phyloP scores from a whole-genome alignment of 768 basidiomycete species.

The Cystobasidium onofrii region DNA sequence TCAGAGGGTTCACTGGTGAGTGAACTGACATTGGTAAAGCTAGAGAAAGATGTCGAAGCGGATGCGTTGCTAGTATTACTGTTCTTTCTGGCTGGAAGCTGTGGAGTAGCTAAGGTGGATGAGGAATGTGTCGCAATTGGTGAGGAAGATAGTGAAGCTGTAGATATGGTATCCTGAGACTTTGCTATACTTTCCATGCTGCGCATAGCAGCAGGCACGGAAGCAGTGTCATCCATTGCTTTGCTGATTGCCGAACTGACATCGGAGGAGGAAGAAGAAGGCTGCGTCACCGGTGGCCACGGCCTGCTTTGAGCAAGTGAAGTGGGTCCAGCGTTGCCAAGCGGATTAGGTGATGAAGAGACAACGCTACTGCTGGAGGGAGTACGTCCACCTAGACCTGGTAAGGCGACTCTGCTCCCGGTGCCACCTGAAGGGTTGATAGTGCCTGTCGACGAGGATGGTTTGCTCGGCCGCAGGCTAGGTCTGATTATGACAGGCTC shows the following conservation, averaged over 20 bases:
- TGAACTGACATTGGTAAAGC: neutral
- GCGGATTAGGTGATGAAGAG: neutral
- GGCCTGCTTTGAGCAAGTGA: neutral
- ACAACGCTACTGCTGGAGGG: neutral
- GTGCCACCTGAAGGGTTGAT: neutral
- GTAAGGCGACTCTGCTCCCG: neutral
- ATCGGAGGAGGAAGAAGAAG: neutral
- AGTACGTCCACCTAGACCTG: neutral
- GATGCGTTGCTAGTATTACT: neutral
- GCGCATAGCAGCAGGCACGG: no score
- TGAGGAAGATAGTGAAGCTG: neutral
- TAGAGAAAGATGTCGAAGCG: neutral
- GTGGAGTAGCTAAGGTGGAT: neutral
- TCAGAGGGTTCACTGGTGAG: neutral
- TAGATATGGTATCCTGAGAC: neutral
- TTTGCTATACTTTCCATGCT: neutral
- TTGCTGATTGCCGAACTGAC: neutral
- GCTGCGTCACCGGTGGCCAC: neutral
- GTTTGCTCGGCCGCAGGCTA: neutral
- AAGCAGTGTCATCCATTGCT: neutral
- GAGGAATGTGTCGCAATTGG: neutral
- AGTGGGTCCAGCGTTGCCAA: neutral
- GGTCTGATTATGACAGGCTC: slow-evolving; percentile 1
- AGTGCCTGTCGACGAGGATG: neutral
- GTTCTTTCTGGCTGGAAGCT: neutral